These are phyloP conservation scores for Claviceps sp. DNA, from an alignment of 2,329 filamentous ascomycete species.

Conservation along the genomic window DNA sequence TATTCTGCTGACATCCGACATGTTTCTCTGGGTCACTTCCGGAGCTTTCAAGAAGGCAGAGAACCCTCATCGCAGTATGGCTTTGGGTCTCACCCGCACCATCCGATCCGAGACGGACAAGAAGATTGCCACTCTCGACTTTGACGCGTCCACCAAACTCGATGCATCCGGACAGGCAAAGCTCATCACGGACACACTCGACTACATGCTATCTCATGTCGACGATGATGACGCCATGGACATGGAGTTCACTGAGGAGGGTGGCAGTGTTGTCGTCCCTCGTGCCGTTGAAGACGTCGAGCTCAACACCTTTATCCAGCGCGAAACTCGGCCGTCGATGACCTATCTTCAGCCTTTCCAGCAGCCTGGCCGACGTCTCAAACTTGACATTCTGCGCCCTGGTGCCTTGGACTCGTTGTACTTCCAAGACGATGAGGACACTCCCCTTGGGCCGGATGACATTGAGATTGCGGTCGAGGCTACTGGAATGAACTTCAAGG, in stretches of 20 bases:
- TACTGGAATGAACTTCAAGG: constrained; percentile 32
- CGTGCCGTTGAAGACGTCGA: constrained; percentile 14
- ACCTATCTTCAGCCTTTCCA: constrained; percentile 25
- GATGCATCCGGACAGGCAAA: background rate
- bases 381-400: constrained; percentile 24
- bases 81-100: constrained; percentile 30
- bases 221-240: constrained; percentile 10
- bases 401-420: constrained; percentile 27
- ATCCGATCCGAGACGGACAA: constrained; percentile 33
- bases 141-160: constrained; percentile 21
- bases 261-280: constrained; percentile 16
- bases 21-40: constrained; percentile 25
- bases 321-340: constrained; percentile 11
- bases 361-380: constrained; percentile 19
- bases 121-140: constrained; percentile 30
- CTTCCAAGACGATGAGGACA: constrained; percentile 22
- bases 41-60: constrained; percentile 24
- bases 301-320: constrained; percentile 16
- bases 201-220: background rate
- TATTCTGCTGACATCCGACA: constrained; percentile 12
- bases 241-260: constrained; percentile 17
- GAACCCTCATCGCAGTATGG: constrained; percentile 28
- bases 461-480: constrained; percentile 30
- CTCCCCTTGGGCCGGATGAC: constrained; percentile 20
- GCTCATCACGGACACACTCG: background rate